Base-by-base conservation (phyloP, 2,329 filamentous ascomycete genomes). In the Lachnellula suecica region DNA sequence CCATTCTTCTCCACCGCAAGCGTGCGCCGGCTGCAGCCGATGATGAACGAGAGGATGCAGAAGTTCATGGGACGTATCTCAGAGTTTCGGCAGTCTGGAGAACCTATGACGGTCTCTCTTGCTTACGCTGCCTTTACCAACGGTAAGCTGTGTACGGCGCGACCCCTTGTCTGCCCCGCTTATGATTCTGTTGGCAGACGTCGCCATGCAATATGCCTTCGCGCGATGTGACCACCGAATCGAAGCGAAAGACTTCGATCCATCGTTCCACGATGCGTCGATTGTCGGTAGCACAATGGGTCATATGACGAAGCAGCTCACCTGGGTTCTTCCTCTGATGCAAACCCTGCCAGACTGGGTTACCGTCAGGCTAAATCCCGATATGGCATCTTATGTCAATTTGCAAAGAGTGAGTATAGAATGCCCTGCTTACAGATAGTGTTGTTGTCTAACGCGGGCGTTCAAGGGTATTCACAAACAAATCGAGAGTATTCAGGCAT, bases 1-100 rank as follows among this genome's bases (percentile, higher is more conserved):
- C 54, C 54, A 2, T 61, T 59, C 45, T 64, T 64, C 37, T 60
- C 54, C 5, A 58, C 51, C 40, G 45, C 44, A 11, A 58, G 51
- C 17, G 53, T 60, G 19, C 44, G 47, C 4, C 49, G 46, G 5
- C 52, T 63, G 3, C 47, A 62, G 22, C 52, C 59, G 15, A 34
- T 59, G 11, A 61, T 65, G 11, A 38, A 61, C 22, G 51, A 52
- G 24, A 53, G 44, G 22, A 41, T 62, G 4, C 45, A 57, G 29
- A 41, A 19, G 17, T 38, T 53, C 22, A 38, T 54, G 3, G 19
- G 25, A 11, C 45, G 58, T 6, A 37, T 60, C 8, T 25, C 20
- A 20, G 49, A 34, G 4, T 57, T 53, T 22, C 42, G 38, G 15
- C 42, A 49, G 11, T 47, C 38, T 3, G 47, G 49, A 15, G 47